Percentiles rank a stretch among this genome's conserved stretches.
These are phyloP conservation scores for Gossypium longicalyx DNA, from an alignment of 345 rosid species.

Conservation along the genomic window DNA sequence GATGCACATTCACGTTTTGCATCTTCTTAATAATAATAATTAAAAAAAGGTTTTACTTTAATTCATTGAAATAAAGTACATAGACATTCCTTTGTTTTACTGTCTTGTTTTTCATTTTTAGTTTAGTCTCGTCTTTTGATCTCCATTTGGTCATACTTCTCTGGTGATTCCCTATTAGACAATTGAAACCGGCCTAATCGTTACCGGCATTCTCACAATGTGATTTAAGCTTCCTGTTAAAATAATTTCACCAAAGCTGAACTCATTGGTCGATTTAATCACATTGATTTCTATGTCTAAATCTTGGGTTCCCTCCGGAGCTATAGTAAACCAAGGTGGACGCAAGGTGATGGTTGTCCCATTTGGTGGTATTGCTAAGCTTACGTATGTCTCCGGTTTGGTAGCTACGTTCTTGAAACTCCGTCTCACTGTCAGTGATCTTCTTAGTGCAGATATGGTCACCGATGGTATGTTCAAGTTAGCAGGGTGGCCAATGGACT, in stretches of 20 bases:
- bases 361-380: slow-evolving; percentile 54
- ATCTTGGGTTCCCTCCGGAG: slow-evolving; percentile 40
- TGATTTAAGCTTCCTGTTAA: slow-evolving; percentile 68
- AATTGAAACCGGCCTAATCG: slow-evolving; percentile 37
- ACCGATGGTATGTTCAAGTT: slow-evolving; percentile 76
- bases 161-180: background rate
- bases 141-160: background rate
- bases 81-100: background rate
- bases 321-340: slow-evolving; percentile 61
- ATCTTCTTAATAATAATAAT: background rate
- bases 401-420: slow-evolving; percentile 51
- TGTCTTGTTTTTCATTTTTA: background rate
- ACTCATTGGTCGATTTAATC: slow-evolving; percentile 30
- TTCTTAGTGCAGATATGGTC: slow-evolving; percentile 50
- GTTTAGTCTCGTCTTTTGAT: background rate
- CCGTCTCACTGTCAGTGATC: slow-evolving; percentile 37
- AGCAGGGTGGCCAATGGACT: slow-evolving; percentile 43
- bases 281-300: slow-evolving; percentile 48
- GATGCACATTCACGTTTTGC: slow-evolving; percentile 18
- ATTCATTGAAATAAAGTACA: background rate
- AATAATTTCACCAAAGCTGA: slow-evolving; percentile 69
- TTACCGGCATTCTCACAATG: slow-evolving; percentile 56
- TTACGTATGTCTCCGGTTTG: slow-evolving; percentile 48
- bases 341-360: slow-evolving; percentile 48
- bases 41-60: background rate